Base-by-base conservation (phyloP, 306 rosid species). In the Hylodesmum podocarpum region DNA sequence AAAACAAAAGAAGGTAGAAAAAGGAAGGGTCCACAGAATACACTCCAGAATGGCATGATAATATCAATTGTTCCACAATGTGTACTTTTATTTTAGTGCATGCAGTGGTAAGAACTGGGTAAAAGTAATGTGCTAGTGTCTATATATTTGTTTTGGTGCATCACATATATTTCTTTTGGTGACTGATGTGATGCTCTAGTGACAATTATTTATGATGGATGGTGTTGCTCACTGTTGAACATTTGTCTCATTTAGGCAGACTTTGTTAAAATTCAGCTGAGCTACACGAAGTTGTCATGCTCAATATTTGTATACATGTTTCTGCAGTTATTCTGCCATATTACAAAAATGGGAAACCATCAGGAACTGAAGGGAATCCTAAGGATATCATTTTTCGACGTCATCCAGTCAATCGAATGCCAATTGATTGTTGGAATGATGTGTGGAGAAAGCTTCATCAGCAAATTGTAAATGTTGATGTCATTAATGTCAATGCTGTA, bases 371-470 rank as follows among this genome's bases (percentile, higher is more conserved):
- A 54, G 87, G 82, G 72, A 86, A 86, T 82, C 65, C 82, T 4
- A 82, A 90, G 79, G 96, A 88, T 73, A 86, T 95, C 78, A 75
- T 89, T 75, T 94, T 84, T 44, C 94, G 98, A 80, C 96, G 96
- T 70, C 98, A 92, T 64, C 83, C 61, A 29, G 90, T 92, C 71
- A 94, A 95, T 75, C 90, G 84, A 41, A 92, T 95, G 98, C 97
- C 97, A 69, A 84, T 95, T 85, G 97, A 90, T 83, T 79, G 93
- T 78, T 95, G 98, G 98, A 95, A 95, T 80, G 98, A 90, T 76
- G 93, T 92, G 66, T 95, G 98, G 98, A 80, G 83, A 82, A 95
- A 89, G 90, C 84, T 95, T 81, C 98, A 95, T 83, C 98, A 90
- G 73, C 97, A 92, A 82, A 82, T 90, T 82, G 96, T 92, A 59